Conservation (phyloP, 2,329 filamentous ascomycete species). For the Myotisia sp. region DNA sequence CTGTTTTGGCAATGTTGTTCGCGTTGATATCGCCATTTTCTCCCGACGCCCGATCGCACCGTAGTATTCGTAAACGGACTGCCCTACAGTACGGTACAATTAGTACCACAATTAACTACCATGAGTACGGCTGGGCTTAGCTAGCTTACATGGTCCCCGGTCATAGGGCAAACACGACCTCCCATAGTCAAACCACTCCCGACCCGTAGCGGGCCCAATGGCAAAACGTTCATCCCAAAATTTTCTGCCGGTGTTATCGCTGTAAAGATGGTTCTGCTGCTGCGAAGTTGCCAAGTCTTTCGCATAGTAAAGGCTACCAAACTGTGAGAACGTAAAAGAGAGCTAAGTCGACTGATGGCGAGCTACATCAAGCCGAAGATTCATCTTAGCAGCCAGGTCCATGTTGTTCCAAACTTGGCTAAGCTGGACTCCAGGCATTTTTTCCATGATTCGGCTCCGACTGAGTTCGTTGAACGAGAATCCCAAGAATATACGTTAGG, state of each 20-base stretch:
- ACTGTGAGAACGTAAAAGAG: constrained; percentile 3
- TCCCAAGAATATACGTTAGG: constrained; percentile 7
- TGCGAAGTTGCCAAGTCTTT: constrained; percentile 3
- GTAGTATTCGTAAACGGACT: constrained; percentile 3
- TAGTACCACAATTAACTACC: background rate
- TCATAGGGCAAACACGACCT: constrained; percentile 2
- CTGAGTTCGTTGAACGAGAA: constrained; percentile 11
- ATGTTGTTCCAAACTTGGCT: constrained; percentile 16
- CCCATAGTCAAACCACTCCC: constrained; percentile 18
- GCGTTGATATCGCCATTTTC: constrained; percentile 4
- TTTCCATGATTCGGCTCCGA: constrained; percentile 19
- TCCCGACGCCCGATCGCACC: constrained; percentile 2
- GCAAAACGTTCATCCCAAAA: constrained; percentile 13
- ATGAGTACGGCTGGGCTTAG: background rate
- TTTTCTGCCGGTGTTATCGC: background rate
- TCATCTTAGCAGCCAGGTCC: constrained; percentile 7
- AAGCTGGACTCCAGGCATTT: constrained; percentile 17
- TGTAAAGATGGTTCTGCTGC: background rate
- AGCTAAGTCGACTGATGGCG: constrained; percentile 4
- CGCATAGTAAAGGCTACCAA: constrained; percentile 9
- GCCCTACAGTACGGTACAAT: constrained; percentile 4
- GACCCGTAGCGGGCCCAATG: constrained; percentile 17
- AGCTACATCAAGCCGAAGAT: constrained; percentile 4
- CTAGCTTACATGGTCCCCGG: constrained; percentile 9
- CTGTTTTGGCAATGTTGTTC: constrained; percentile 6